Evolutionary conservation across 2,329 filamentous ascomycete species (phyloP).

Genomic region (Penicillium occitanis): DNA sequence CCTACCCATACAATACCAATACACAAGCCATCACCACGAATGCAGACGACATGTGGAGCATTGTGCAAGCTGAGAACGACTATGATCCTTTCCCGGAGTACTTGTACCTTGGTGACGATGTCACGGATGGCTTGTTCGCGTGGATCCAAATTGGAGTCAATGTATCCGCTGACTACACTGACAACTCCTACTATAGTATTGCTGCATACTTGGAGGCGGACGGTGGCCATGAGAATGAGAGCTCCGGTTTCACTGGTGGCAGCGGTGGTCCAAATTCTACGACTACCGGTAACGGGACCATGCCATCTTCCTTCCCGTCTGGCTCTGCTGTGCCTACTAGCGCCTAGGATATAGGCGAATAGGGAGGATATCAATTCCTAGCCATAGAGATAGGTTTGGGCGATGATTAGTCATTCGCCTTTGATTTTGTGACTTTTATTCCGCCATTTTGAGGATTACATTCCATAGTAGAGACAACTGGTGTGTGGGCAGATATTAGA

Average conservation of each 20-base stretch:
- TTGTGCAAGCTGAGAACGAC: conserved; percentile 43
- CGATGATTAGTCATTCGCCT: background rate
- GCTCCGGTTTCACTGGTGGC: background rate
- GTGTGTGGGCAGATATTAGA: background rate
- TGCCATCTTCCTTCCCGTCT: background rate
- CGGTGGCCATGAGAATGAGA: conserved; percentile 26
- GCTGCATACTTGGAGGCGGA: conserved; percentile 28
- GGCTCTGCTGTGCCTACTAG: background rate
- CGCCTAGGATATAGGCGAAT: background rate
- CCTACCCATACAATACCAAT: conserved; percentile 36
- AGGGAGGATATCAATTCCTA: background rate
- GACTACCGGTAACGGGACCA: background rate
- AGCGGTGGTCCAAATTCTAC: background rate
- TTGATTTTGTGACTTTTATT: background rate
- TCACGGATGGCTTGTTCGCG: conserved; percentile 50
- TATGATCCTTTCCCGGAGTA: conserved; percentile 57
- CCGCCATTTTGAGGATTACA: background rate
- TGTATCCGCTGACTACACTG: conserved; percentile 34
- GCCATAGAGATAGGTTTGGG: background rate
- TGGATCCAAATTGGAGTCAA: conserved; percentile 54
- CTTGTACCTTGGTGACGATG: conserved; percentile 52
- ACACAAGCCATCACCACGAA: conserved; percentile 39
- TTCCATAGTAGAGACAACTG: background rate
- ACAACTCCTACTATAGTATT: conserved; percentile 26
- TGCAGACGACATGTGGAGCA: conserved; percentile 44